Base-by-base conservation (phyloP, 257 asterid species). In the Thymus mandschuricus region DNA sequence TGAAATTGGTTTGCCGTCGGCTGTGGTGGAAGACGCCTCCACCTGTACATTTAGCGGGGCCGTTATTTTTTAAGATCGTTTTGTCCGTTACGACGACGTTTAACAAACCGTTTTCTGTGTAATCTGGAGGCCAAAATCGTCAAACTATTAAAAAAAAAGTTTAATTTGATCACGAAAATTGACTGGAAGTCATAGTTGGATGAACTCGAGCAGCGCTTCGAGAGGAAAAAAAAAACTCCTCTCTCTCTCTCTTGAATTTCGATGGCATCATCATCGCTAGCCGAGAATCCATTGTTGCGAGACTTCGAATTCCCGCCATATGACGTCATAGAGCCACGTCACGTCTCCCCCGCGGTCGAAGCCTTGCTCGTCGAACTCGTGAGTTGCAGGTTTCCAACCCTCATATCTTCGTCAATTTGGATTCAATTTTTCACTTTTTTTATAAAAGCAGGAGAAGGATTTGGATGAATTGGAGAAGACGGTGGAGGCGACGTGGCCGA, bases 241-340 rank as follows among this genome's bases (percentile, higher is more conserved):
- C 21, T 21, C 21, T 21, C 21, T 21, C 29, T 9, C 33, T 65
- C 84, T 9, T 64, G 43, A 13, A 0, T 7, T 51, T 50, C 2
- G 51, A 78, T 78, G 86, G 75, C 66, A 55, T 30, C 65, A 12
- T 29, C 64, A 21, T 21, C 21, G 21, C 21, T 21, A 12, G 44
- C 35, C 9, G 66, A 73, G 73, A 89, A 88, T 71, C 97, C 96
- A 15, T 71, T 89, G 61, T 79, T 87, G 46, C 85, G 78, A 35
- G 88, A 86, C 68, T 91, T 87, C 66, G 72, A 73, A 34, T 91
- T 88, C 71, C 97, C 97, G 10, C 95, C 97, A 1, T 91, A 84
- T 50, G 96, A 89, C 76, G 73, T 56, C 9, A 83, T 89, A 72
- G 73, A 88, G 50, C 80, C 97, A 40, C 46, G 68, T 12, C 95